phyloP scores from a whole-genome alignment of 2,329 filamentous ascomycete species.

The Diaporthe sp. region DNA sequence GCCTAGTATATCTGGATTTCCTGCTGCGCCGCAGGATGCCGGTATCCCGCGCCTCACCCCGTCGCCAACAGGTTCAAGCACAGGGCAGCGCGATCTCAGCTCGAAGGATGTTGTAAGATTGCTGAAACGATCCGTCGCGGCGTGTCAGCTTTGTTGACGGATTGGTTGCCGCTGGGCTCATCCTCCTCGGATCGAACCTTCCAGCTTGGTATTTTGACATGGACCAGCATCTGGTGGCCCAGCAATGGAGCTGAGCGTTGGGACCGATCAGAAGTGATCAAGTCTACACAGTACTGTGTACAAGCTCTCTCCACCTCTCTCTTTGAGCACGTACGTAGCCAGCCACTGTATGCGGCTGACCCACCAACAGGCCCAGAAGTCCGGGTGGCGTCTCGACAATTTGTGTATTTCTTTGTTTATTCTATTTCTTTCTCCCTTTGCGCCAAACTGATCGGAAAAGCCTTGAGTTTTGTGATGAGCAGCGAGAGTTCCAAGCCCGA shows the following conservation, averaged over 20 bases:
- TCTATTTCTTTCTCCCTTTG: not conserved
- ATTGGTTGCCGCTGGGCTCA: not conserved
- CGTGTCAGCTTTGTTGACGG: conserved; percentile 4
- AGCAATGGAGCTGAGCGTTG: not conserved
- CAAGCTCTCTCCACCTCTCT: not conserved
- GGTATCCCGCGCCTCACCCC: not conserved
- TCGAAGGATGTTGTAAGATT: conserved; percentile 23
- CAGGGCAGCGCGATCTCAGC: not conserved
- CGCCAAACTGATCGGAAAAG: not conserved
- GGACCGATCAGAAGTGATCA: not conserved
- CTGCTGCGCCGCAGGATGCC: conserved; percentile 8
- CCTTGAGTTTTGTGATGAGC: not conserved
- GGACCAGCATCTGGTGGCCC: not conserved
- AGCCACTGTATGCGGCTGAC: conserved; percentile 1
- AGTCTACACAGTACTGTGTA: too few species aligned
- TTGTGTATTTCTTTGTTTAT: not conserved
- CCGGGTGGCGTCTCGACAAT: not conserved
- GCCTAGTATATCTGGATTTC: not conserved
- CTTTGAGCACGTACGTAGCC: not conserved
- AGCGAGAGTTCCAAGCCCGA: not conserved
- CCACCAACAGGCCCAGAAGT: not conserved
- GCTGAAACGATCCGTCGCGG: conserved; percentile 21
- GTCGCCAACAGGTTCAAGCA: not conserved
- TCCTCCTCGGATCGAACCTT: conserved; percentile 7
- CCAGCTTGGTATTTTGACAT: not conserved